Base-by-base conservation (phyloP, 2,329 filamentous ascomycete genomes). In the Colletotrichum liriopes region DNA sequence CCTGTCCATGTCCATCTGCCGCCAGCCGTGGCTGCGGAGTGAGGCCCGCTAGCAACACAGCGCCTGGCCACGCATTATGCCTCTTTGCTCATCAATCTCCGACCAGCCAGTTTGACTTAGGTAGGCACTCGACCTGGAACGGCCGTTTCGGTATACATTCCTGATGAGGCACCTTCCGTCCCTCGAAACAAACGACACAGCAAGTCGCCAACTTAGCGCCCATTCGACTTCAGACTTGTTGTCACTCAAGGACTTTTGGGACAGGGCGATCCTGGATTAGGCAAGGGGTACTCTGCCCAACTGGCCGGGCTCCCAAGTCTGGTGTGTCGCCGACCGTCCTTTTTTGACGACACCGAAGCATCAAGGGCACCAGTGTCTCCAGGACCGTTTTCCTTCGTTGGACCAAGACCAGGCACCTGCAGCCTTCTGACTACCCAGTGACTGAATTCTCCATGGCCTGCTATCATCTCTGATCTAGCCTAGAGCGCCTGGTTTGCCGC, bases 61-160 rank as follows among this genome's bases (percentile, higher is more conserved):
- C 23, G 37, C 54, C 35, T 23, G 39, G 43, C 54, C 62, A 47
- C 55, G 39, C 54, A 14, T 71, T 35, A 56, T 54, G 49, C 49
- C 52, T 59, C 37, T 60, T 66, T 60, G 39, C 55, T 29, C 61
- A 54, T 55, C 64, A 71, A 67, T 71, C 68, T 62, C 64, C 43
- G 64, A 58, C 56, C 26, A 14, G 43, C 51, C 18, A 37, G 49
- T 35, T 20, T 43, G 62, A 61, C 67, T 61, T 49, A 49, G 37
- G 47, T 9, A 14, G 8, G 32, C 11, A 55, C 47, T 26, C 23
- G 41, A 49, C 39, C 16, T 52, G 39, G 11, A 26, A 45, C 41
- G 35, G 7, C 16, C 39, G 32, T 62, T 23, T 52, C 54, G 45
- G 54, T 47, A 26, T 55, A 59, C 60, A 60, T 65, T 54, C 65